These are phyloP conservation scores for Umbelopsis sp. DNA, from an alignment of 192 early-diverging fungal species.

Conservation along the genomic window DNA sequence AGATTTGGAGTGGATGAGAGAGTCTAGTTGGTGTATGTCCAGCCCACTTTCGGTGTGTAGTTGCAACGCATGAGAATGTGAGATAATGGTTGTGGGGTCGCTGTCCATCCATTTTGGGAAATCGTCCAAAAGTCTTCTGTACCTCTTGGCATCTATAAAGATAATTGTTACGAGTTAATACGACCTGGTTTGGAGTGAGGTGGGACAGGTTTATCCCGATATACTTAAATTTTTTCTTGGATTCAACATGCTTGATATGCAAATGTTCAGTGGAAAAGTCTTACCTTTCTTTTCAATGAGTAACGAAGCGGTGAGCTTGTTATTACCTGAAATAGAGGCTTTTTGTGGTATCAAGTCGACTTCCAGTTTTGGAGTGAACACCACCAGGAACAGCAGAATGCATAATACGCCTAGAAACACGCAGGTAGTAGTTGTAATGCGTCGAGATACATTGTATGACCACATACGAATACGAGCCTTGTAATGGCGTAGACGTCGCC, in stretches of 20 bases:
- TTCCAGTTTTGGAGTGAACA: not conserved
- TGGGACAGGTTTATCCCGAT: not conserved
- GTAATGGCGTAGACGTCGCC: constrained; percentile 11
- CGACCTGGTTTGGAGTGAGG: too few species aligned
- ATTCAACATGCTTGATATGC: too few species aligned
- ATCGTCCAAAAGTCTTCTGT: not conserved
- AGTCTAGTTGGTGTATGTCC: not conserved
- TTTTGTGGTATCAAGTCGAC: not conserved
- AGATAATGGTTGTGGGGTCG: not conserved
- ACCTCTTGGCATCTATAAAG: not conserved
- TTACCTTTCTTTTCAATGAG: not conserved
- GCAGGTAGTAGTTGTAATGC: not conserved
- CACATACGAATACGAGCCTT: not conserved
- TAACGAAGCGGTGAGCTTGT: not conserved
- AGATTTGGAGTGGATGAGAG: not conserved
- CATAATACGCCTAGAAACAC: not conserved
- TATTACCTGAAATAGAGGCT: not conserved
- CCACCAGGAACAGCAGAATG: not conserved
- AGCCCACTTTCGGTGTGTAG: not conserved
- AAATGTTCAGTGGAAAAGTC: not conserved
- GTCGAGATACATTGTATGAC: not conserved
- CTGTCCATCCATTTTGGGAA: constrained; percentile 5
- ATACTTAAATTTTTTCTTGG: not conserved
- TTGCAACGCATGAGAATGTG: not conserved
- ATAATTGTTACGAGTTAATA: not conserved